Evolutionary conservation across 2,329 filamentous ascomycete genomes (phyloP).

Genomic region (Calonectria ilicicola): DNA sequence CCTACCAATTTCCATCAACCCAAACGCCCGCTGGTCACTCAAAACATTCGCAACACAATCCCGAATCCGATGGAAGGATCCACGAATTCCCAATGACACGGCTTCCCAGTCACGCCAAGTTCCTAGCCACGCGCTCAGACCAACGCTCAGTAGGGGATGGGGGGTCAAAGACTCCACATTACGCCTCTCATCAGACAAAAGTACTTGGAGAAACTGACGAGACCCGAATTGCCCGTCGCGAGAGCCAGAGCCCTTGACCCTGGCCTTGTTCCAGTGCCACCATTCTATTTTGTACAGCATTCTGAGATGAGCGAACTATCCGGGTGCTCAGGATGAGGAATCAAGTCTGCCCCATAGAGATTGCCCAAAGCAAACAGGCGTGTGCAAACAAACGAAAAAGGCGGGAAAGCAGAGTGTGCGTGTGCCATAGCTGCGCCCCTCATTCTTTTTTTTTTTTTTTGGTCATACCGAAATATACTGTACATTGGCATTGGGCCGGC

Average conservation of each 20-base stretch:
- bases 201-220: conserved; percentile 18
- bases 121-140: conserved; percentile 6
- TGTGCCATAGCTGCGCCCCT: not conserved
- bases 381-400: not conserved
- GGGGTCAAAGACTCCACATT: conserved; percentile 2
- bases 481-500: not conserved
- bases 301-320: conserved; percentile 7
- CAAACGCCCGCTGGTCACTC: conserved; percentile 1
- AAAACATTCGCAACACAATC: conserved; percentile 8
- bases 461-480: not conserved
- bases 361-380: not conserved
- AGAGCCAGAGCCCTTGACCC: conserved; percentile 12
- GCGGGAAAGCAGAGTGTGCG: not conserved
- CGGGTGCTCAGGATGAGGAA: not conserved
- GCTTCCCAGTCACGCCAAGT: conserved; percentile 10
- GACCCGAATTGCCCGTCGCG: conserved; percentile 19
- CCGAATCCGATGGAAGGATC: conserved; percentile 2
- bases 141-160: not conserved
- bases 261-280: not conserved
- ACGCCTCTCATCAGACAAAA: conserved; percentile 27
- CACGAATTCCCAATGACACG: conserved; percentile 3
- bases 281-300: not conserved
- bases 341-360: conserved; percentile 6
- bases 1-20: conserved; percentile 5
- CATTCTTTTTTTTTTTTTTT: not conserved